These are phyloP conservation scores for Blakeslea trispora DNA, from an alignment of 371 early-diverging fungal species.

Conservation along the genomic window DNA sequence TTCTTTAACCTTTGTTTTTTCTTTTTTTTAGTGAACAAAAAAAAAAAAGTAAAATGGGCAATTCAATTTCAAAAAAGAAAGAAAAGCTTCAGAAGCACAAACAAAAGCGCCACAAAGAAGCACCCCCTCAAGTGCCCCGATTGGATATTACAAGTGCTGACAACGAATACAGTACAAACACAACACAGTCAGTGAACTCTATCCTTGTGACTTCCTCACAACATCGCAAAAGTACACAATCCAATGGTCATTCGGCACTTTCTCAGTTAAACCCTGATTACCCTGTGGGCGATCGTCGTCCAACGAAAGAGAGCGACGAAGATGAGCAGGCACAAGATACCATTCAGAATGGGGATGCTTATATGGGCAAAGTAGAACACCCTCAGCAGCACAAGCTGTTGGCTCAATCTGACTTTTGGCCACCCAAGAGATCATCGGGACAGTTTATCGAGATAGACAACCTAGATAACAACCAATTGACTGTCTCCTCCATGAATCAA, in stretches of 20 bases:
- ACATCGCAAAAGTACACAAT: conserved; percentile 17
- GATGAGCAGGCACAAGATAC: conserved; percentile 11
- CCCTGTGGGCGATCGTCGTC: conserved; percentile 29
- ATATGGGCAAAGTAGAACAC: conserved; percentile 36
- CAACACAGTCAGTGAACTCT: conserved; percentile 50
- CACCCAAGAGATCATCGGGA: conserved; percentile 25
- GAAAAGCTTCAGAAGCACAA: conserved; percentile 17
- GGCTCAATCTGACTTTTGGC: conserved; percentile 43
- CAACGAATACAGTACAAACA: conserved; percentile 49
- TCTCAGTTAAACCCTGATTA: conserved; percentile 54
- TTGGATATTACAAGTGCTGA: conserved; percentile 23
- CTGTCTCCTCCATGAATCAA: conserved; percentile 50
- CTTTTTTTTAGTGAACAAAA: too few species aligned
- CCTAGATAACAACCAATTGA: conserved; percentile 40
- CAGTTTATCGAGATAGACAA: conserved; percentile 8
- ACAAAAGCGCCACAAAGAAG: conserved; percentile 5
- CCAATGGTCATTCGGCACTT: conserved; percentile 21
- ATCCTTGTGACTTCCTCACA: conserved; percentile 43
- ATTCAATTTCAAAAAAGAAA: conserved; percentile 15
- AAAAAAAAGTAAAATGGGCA: too few species aligned
- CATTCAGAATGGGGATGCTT: conserved; percentile 20
- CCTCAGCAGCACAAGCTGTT: conserved; percentile 43
- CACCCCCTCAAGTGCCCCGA: conserved; percentile 24
- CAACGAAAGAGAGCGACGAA: conserved; percentile 14
- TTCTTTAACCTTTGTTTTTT: background rate